Evolutionary conservation across 2,329 filamentous ascomycete species (phyloP), one percentile per base, ranked within the genome.

Genomic region (Chalaropsis thielavioides): DNA sequence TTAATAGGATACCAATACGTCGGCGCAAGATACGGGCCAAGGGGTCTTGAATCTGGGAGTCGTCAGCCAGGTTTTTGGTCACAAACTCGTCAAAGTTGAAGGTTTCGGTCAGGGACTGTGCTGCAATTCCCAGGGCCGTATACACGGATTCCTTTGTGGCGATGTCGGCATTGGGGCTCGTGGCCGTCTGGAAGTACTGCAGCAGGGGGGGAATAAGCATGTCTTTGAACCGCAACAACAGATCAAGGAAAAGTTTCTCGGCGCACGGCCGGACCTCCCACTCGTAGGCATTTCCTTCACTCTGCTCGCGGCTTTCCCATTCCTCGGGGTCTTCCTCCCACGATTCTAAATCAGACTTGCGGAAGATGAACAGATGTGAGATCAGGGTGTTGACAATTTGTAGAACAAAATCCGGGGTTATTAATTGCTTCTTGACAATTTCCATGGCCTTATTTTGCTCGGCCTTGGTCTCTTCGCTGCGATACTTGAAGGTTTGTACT

Each of bases 301-400:
- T 88, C 71, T 95, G 90, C 76, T 96, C 91, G 70, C 87, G 85
- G 69, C 89, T 86, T 74, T 96, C 92, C 92, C 94, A 99, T 64
- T 95, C 91, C 73, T 99, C 90, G 0, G 92, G 90, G 66, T 96
- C 91, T 71, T 95, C 88, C 72, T 95, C 88, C 94, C 94, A 99
- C 66, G 90, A 88, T 68, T 90, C 85, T 0, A 97, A 81, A 74
- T 99, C 94, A 62, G 85, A 84, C 67, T 88, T 83, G 41, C 90
- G 84, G 73, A 97, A 94, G 44, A 94, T 82, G 72, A 99, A 94
- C 69, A 96, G 90, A 70, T 88, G 86, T 0, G 88, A 90, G 62
- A 99, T 89, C 65, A 96, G 84, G 13, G 87, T 80, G 69, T 94
- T 90, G 72, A 94, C 90, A 69, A 95, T 87, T 69, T 92, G 84